phyloP scores from a whole-genome alignment of 2,329 filamentous ascomycete species.

The Colletotrichum endophyticum region DNA sequence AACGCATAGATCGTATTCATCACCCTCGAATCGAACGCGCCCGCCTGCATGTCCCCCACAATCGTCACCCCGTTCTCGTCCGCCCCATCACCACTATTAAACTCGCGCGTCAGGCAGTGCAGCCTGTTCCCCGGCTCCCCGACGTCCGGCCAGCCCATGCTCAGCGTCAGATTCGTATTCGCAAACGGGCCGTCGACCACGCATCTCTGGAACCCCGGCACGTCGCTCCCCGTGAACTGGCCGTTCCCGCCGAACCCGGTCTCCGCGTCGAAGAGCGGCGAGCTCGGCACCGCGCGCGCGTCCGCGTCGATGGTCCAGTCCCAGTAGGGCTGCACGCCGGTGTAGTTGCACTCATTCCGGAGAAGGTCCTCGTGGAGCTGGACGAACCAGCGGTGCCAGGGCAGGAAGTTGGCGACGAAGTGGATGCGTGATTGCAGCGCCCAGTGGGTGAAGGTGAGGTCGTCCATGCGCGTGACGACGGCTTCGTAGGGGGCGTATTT shows the following conservation, averaged over 20 bases:
- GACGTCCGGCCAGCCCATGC: slow-evolving; percentile 23
- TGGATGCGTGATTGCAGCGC: slow-evolving; percentile 21
- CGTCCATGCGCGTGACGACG: slow-evolving; percentile 22
- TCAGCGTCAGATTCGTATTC: slow-evolving; percentile 13
- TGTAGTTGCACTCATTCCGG: slow-evolving; percentile 33
- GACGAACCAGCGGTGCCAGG: slow-evolving; percentile 37
- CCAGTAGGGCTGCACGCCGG: slow-evolving; percentile 37
- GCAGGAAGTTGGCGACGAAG: slow-evolving; percentile 34
- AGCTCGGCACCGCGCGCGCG: slow-evolving; percentile 16
- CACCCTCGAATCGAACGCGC: slow-evolving; percentile 11
- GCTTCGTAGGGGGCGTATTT: slow-evolving; percentile 17
- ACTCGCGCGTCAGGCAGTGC: slow-evolving; percentile 25
- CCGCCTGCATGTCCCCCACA: slow-evolving; percentile 23
- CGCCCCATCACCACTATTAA: slow-evolving; percentile 11
- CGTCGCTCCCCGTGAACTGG: slow-evolving; percentile 22
- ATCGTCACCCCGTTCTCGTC: slow-evolving; percentile 19
- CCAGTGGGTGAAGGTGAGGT: slow-evolving; percentile 22
- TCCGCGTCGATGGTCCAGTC: slow-evolving; percentile 31
- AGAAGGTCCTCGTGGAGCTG: slow-evolving; percentile 34
- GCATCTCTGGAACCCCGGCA: slow-evolving; percentile 19
- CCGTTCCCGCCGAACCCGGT: slow-evolving; percentile 35
- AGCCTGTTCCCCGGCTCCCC: slow-evolving; percentile 13
- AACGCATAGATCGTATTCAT: slow-evolving; percentile 22
- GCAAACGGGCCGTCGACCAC: slow-evolving; percentile 28
- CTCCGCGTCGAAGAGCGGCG: slow-evolving; percentile 33